Percentiles rank a stretch among this genome's conserved stretches.
Conservation (phyloP, 2,329 filamentous ascomycete genomes). For the Pyrenophora seminiperda region DNA sequence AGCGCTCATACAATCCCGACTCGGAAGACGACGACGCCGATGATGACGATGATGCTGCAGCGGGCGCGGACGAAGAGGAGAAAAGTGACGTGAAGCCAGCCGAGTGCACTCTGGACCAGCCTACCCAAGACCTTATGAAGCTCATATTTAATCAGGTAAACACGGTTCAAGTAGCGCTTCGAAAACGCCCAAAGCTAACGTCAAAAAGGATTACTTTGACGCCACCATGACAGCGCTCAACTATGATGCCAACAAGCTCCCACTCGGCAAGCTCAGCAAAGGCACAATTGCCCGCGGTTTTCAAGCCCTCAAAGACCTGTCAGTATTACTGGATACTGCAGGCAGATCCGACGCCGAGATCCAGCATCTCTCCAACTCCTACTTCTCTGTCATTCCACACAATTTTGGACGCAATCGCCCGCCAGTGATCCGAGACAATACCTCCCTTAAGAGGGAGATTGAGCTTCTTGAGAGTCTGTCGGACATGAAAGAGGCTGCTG, state of each 20-base stretch:
- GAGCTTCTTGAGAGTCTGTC: constrained; percentile 79
- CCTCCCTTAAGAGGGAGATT: constrained; percentile 73
- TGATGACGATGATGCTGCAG: constrained; percentile 12
- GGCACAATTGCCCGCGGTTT: constrained; percentile 76
- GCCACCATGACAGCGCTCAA: constrained; percentile 69
- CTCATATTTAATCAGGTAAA: constrained; percentile 76
- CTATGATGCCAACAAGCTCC: constrained; percentile 77
- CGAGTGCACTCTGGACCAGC: constrained; percentile 61
- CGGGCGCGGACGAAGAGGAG: background rate
- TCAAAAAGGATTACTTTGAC: constrained; percentile 63
- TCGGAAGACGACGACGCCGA: constrained; percentile 54
- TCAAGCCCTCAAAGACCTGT: constrained; percentile 75
- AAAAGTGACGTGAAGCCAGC: constrained; percentile 38
- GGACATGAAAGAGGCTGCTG: constrained; percentile 81
- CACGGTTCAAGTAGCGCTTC: no score
- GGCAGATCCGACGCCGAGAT: constrained; percentile 54
- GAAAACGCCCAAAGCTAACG: background rate
- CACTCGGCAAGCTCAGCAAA: constrained; percentile 83
- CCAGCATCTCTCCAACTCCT: constrained; percentile 73
- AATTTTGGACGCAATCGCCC: constrained; percentile 75
- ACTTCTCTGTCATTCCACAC: constrained; percentile 83
- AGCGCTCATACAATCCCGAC: constrained; percentile 75
- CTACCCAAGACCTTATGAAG: constrained; percentile 71
- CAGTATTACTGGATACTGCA: constrained; percentile 65
- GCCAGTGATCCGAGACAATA: constrained; percentile 65